Evolutionary conservation across 208 protist genomes (phyloP).

Genomic region (Trypanosoma theileri): DNA sequence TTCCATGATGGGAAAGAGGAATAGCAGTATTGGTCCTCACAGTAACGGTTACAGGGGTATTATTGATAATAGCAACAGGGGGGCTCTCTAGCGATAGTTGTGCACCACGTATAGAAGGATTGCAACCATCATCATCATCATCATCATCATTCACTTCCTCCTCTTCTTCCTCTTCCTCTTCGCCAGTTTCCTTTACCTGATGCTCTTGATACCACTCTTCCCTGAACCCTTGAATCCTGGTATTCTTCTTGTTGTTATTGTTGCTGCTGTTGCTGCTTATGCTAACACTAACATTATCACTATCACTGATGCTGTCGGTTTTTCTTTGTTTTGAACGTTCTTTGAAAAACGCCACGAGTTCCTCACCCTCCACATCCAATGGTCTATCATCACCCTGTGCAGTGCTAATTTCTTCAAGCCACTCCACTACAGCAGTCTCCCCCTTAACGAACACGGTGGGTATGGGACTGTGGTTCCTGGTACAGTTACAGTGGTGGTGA

Average conservation of each 20-base stretch:
- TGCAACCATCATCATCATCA: too few relatives aligned
- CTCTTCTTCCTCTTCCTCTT: too few relatives aligned
- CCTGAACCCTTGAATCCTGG: too few relatives aligned
- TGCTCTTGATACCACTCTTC: too few relatives aligned
- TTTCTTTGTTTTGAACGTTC: not conserved
- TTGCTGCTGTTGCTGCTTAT: constrained; percentile 1
- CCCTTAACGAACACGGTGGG: not conserved
- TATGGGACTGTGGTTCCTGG: too few relatives aligned
- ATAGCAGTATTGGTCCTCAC: too few relatives aligned
- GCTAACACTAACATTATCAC: not conserved
- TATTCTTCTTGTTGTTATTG: not conserved
- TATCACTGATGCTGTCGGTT: not conserved
- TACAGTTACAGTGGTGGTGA: not conserved
- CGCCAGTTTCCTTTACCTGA: too few relatives aligned
- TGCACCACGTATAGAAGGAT: too few relatives aligned
- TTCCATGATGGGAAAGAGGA: not conserved
- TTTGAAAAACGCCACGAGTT: constrained; percentile 8
- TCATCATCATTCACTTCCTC: too few relatives aligned
- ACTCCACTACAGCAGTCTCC: constrained; percentile 1
- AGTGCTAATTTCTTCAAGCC: not conserved
- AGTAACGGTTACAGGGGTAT: too few relatives aligned
- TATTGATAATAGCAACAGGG: too few relatives aligned
- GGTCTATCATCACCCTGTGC: constrained; percentile 4
- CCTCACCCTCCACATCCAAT: constrained; percentile 6
- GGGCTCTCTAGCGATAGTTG: too few relatives aligned